Evolutionary conservation across 2,329 filamentous ascomycete species (phyloP).

Genomic region (Calonectria henricotiae): DNA sequence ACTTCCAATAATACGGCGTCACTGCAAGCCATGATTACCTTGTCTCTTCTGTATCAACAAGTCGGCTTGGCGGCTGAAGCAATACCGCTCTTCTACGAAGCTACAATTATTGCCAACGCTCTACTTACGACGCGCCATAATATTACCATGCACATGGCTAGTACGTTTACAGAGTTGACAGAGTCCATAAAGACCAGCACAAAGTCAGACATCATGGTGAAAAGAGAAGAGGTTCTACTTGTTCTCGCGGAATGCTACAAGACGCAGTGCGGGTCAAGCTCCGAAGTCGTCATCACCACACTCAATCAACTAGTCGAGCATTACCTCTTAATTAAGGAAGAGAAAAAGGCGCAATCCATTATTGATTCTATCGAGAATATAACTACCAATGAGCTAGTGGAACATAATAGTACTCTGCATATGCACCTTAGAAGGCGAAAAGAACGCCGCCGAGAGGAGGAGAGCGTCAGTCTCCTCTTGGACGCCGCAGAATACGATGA

Average conservation of each 20-base stretch:
- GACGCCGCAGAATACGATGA: conserved; percentile 4
- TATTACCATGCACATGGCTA: conserved; percentile 7
- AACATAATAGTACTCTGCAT: background rate
- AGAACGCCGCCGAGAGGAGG: background rate
- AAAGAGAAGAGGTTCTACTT: conserved; percentile 11
- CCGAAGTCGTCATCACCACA: background rate
- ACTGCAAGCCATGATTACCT: background rate
- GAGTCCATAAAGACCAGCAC: background rate
- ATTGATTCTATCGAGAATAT: conserved; percentile 14
- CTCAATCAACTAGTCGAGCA: conserved; percentile 15
- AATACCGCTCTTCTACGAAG: conserved; percentile 12
- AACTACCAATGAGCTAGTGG: background rate
- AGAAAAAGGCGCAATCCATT: background rate
- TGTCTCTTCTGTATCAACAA: conserved; percentile 10
- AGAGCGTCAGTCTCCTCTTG: background rate
- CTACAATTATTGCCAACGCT: background rate
- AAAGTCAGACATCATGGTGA: conserved; percentile 14
- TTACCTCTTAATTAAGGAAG: conserved; percentile 11
- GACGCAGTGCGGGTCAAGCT: background rate
- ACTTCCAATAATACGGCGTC: conserved; percentile 18
- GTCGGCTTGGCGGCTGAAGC: conserved; percentile 5
- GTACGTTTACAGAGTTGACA: background rate
- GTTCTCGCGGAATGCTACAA: conserved; percentile 1
- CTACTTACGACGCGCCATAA: conserved; percentile 1
- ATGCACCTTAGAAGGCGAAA: background rate